Base-by-base conservation (phyloP, 1,139 yeast species). In the Saccharomyces hybrid region DNA sequence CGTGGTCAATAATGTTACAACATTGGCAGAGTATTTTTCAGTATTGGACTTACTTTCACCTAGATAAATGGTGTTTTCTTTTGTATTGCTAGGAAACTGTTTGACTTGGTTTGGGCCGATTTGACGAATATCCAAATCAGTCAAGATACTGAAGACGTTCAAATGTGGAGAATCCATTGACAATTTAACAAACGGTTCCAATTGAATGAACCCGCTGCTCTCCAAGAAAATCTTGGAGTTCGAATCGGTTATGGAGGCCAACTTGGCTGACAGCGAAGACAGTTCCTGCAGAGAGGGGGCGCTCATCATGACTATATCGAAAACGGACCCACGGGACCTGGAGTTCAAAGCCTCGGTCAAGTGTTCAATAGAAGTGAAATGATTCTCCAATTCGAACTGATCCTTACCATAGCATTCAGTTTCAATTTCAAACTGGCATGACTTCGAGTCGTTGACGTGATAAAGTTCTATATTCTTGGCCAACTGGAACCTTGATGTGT, bases 181-280 rank as follows among this genome's bases (percentile, higher is more conserved):
- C 65, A 64, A 66, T 55, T 64, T 73, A 44, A 85, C 77, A 67
- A 85, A 85, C 11, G 88, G 86, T 66, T 85, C 91, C 56, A 86
- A 69, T 64, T 84, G 84, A 53, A 86, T 79, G 65, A 80, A 85
- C 5, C 88, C 88, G 1, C 88, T 81, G 55, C 84, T 79, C 68
- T 86, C 95, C 47, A 85, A 71, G 31, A 85, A 72, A 11, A 86
- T 71, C 42, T 82, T 72, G 26, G 88, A 75, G 52, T 63, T 73
- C 61, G 66, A 64, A 46, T 67, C 67, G 34, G 77, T 56, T 27
- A 75, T 56, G 0, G 73, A 65, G 13, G 70, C 61, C 47, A 79
- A 58, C 46, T 70, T 67, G 3, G 71, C 55, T 16, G 78, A 72
- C 20, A 74, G 50, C 0, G 73, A 64, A 2, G 81, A 74, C 31